phyloP scores from a whole-genome alignment of 2,329 filamentous ascomycete genomes.

The Colletotrichum sidae region DNA sequence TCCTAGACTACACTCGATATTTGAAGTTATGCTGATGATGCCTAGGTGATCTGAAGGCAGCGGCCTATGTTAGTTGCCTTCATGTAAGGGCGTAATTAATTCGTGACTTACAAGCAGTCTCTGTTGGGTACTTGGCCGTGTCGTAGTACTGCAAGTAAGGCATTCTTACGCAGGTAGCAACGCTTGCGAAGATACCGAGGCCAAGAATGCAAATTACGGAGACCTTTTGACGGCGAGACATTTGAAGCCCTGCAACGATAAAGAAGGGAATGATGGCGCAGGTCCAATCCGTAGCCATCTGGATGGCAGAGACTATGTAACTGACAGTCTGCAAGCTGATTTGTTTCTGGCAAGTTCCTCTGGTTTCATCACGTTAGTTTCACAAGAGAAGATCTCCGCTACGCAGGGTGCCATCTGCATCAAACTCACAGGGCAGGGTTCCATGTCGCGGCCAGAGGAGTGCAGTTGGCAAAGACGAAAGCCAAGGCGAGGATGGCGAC shows the following conservation, averaged over 20 bases:
- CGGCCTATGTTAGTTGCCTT: neutral
- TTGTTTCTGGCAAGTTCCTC: constrained; percentile 21
- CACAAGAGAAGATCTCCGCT: neutral
- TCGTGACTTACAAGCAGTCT: constrained; percentile 6
- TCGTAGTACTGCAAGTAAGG: constrained; percentile 21
- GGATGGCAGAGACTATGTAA: constrained; percentile 39
- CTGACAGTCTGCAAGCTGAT: constrained; percentile 36
- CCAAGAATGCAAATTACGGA: constrained; percentile 19
- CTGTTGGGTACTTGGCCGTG: constrained; percentile 7
- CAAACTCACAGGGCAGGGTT: constrained; percentile 38
- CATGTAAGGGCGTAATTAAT: neutral
- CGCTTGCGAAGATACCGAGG: constrained; percentile 13
- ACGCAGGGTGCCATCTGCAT: neutral
- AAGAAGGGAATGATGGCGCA: constrained; percentile 46
- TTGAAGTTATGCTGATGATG: constrained; percentile 18
- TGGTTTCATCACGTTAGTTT: neutral
- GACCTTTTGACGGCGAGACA: constrained; percentile 41
- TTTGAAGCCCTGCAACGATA: constrained; percentile 43
- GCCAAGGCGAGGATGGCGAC: constrained; percentile 31
- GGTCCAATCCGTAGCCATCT: constrained; percentile 43
- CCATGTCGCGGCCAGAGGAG: constrained; percentile 39
- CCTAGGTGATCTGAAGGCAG: constrained; percentile 17
- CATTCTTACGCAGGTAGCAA: constrained; percentile 17
- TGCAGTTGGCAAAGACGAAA: constrained; percentile 40
- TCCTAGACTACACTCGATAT: constrained; percentile 14